These are phyloP conservation scores for Kluyveromyces siamensis DNA, from an alignment of 805 yeast species.

Conservation along the genomic window DNA sequence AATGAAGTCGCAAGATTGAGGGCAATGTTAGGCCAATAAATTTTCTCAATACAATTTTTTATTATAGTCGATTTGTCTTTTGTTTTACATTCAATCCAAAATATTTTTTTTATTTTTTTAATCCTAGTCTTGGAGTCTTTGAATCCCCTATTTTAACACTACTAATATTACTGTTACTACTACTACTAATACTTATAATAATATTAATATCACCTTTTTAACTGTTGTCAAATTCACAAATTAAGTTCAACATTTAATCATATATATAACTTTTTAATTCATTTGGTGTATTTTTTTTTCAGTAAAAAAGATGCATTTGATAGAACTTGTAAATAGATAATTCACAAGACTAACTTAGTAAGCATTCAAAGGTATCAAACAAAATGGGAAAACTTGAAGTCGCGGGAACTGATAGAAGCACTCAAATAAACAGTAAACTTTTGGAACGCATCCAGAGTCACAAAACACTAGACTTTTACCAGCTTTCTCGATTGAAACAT, in stretches of 20 bases:
- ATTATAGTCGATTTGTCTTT: background rate
- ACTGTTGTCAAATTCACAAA: too few relatives aligned
- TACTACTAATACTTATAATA: too few relatives aligned
- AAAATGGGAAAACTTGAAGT: background rate
- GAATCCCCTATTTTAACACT: too few relatives aligned
- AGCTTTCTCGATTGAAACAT: slow-evolving; percentile 28
- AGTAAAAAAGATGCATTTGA: too few relatives aligned
- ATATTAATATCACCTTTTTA: too few relatives aligned
- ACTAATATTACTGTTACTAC: too few relatives aligned
- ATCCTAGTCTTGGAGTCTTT: background rate
- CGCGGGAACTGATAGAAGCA: background rate
- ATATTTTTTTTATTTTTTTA: background rate
- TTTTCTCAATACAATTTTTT: background rate
- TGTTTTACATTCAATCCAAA: background rate
- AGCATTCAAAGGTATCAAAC: background rate
- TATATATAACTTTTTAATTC: too few relatives aligned
- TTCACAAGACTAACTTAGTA: background rate
- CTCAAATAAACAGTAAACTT: background rate
- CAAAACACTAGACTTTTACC: slow-evolving; percentile 1
- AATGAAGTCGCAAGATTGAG: slow-evolving; percentile 56
- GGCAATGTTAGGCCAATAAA: slow-evolving; percentile 31
- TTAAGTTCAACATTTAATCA: too few relatives aligned
- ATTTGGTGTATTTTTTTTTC: too few relatives aligned
- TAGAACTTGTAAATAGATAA: too few relatives aligned
- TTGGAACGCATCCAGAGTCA: background rate